phyloP scores from a whole-genome alignment of 495 filamentous ascomycete genomes.

The Staphylotrichum longicolle region DNA sequence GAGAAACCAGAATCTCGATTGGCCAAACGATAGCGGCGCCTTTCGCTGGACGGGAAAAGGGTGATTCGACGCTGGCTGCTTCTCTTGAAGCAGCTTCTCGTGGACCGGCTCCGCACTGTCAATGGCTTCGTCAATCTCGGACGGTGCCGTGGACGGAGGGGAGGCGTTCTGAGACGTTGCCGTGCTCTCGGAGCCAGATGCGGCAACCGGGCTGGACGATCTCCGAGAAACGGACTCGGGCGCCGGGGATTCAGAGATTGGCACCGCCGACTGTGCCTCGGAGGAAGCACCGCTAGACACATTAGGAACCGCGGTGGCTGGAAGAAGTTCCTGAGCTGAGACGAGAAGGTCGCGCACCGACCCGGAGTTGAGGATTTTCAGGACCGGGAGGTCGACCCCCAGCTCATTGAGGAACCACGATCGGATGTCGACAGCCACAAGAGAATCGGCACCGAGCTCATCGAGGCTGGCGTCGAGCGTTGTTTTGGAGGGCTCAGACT shows the following conservation, averaged over 20 bases:
- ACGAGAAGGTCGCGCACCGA: constrained; percentile 16
- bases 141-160: neutral
- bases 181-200: no score
- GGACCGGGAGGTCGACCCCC: constrained; percentile 44
- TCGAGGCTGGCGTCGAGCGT: no score
- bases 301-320: neutral
- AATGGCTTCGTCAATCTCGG: no score
- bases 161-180: neutral
- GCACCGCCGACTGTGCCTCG: no score
- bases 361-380: constrained; percentile 46
- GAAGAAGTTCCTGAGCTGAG: neutral
- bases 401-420: constrained; percentile 46
- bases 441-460: constrained; percentile 40
- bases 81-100: no score
- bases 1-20: constrained; percentile 51
- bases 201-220: no score
- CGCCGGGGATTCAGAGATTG: no score
- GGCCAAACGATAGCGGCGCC: constrained; percentile 32
- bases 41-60: no score
- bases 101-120: no score
- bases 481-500: neutral
- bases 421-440: constrained; percentile 46
- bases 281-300: no score
- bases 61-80: no score
- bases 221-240: no score